Percentiles rank a stretch among this genome's conserved stretches.
Evolutionary conservation across 768 basidiomycete genomes (phyloP).

Genomic region (Lactarius indigo): DNA sequence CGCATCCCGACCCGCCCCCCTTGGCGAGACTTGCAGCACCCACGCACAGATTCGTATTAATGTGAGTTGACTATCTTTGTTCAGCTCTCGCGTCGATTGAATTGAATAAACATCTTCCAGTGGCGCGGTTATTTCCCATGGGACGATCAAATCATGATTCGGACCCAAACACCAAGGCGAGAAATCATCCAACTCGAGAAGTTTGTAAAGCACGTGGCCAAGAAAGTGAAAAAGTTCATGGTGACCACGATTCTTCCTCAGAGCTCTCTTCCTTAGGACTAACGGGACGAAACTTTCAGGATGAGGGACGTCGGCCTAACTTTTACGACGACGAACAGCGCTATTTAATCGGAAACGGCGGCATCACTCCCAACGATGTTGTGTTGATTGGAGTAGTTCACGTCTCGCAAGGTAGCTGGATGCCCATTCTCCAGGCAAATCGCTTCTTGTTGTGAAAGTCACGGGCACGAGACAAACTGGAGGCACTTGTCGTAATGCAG

Average conservation of each 20-base stretch:
- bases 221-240: conserved; percentile 4
- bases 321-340: neutral
- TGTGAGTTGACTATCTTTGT: neutral
- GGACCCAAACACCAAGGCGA: neutral
- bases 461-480: neutral
- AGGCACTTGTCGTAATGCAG: neutral
- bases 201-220: conserved; percentile 15
- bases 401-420: conserved; percentile 20
- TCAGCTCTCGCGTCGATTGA: neutral
- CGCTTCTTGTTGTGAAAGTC: neutral
- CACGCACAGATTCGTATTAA: conserved; percentile 20
- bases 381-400: conserved; percentile 10
- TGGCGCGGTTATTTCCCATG: conserved; percentile 13
- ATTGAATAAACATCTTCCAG: neutral
- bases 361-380: neutral
- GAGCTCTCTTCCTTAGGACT: neutral
- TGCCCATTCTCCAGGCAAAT: conserved; percentile 17
- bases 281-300: neutral
- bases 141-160: conserved; percentile 9
- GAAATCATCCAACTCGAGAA: conserved; percentile 4
- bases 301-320: neutral
- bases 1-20: neutral
- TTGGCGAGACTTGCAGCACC: neutral
- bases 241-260: neutral
- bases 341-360: neutral